These are phyloP conservation scores for Powellomyces hirtus DNA, from an alignment of 192 early-diverging fungal genomes.

Conservation along the genomic window DNA sequence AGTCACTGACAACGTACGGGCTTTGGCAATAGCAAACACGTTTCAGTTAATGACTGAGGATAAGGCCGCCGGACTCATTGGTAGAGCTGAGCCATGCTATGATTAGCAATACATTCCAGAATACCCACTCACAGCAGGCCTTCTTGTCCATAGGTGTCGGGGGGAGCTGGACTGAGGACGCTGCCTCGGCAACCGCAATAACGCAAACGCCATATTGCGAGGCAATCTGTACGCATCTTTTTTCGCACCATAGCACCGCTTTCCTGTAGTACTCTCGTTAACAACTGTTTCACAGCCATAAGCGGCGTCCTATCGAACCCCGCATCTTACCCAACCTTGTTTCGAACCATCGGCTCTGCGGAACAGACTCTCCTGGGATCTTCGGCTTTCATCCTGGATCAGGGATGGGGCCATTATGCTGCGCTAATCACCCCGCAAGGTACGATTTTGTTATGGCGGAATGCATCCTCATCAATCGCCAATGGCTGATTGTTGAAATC, in stretches of 20 bases:
- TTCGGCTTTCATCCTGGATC: background rate
- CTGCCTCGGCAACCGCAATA: background rate
- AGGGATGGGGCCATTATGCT: background rate
- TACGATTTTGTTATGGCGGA: too few species aligned
- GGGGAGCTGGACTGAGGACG: background rate
- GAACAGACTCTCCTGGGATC: background rate
- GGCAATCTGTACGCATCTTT: background rate
- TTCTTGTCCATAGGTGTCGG: conserved; percentile 8
- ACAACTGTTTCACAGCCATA: too few species aligned
- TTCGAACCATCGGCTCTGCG: background rate
- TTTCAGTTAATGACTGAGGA: too few species aligned
- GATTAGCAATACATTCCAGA: too few species aligned
- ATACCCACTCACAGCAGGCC: too few species aligned
- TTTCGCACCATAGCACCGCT: too few species aligned
- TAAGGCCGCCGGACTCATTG: background rate
- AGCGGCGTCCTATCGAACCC: background rate
- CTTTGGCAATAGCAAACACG: background rate
- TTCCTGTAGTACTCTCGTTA: too few species aligned
- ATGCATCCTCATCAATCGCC: too few species aligned
- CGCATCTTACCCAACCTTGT: background rate
- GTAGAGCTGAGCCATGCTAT: too few species aligned
- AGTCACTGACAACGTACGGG: background rate
- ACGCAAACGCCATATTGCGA: background rate
- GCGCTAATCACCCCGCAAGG: background rate
- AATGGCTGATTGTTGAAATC: too few species aligned